Conservation (phyloP, 179 eudicot genomes). For the Camellia oleifera region DNA sequence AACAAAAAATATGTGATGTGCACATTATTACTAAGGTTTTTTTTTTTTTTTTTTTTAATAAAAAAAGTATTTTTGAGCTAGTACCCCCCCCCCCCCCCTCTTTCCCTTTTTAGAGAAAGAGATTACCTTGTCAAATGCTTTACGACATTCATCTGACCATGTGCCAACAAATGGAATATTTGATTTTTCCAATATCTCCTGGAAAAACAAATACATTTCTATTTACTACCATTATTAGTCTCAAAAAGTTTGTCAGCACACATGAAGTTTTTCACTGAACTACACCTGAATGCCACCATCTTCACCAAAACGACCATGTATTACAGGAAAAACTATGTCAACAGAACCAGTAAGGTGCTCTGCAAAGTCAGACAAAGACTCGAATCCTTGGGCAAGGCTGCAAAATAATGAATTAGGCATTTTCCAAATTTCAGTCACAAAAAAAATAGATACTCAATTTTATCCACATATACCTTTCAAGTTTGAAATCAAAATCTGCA, state of each 20-base stretch:
- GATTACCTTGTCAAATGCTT: constrained; percentile 85
- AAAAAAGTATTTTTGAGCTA: too few species aligned
- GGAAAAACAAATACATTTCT: constrained; percentile 18
- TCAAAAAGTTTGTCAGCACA: constrained; percentile 1
- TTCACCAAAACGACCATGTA: constrained; percentile 95
- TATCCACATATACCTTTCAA: constrained; percentile 50
- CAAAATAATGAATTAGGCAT: constrained; percentile 14
- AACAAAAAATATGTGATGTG: neutral
- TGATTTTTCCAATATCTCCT: constrained; percentile 75
- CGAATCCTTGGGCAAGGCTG: constrained; percentile 86
- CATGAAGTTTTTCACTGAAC: neutral
- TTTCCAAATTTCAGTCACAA: neutral
- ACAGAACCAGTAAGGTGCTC: constrained; percentile 72
- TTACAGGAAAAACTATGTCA: constrained; percentile 90
- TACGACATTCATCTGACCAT: constrained; percentile 58
- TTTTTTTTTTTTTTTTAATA: neutral
- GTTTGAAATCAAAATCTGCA: constrained; percentile 90
- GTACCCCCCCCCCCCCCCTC: too few species aligned
- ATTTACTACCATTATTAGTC: neutral
- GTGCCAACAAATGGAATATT: constrained; percentile 84
- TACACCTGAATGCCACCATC: constrained; percentile 88
- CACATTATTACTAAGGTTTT: neutral
- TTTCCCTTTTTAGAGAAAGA: constrained; percentile 6
- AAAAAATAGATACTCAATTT: constrained; percentile 12
- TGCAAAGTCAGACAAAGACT: constrained; percentile 61